These are phyloP conservation scores for Colletotrichum godetiae DNA, from an alignment of 2,329 filamentous ascomycete genomes.

Conservation along the genomic window DNA sequence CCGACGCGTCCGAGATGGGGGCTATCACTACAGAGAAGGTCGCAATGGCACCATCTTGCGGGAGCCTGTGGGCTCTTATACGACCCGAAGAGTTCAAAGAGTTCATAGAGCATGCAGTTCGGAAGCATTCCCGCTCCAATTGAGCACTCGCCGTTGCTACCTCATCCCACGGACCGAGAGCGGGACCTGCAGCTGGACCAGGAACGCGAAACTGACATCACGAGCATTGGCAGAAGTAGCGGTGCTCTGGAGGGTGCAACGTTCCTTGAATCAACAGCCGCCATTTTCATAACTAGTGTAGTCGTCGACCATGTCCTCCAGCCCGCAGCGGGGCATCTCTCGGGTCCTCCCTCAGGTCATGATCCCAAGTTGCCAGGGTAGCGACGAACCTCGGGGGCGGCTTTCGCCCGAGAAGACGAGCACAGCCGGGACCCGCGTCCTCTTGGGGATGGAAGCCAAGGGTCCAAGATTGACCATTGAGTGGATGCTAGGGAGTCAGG, in stretches of 20 bases:
- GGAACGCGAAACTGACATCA: conserved; percentile 30
- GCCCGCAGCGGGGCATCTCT: conserved; percentile 29
- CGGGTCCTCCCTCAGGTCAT: conserved; percentile 14
- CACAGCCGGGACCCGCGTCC: background rate
- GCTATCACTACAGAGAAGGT: background rate
- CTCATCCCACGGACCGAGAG: conserved; percentile 9
- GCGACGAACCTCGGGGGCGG: conserved; percentile 3
- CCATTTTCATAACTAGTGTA: conserved; percentile 23
- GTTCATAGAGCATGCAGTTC: background rate
- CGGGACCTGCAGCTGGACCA: conserved; percentile 20
- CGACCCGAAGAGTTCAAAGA: background rate
- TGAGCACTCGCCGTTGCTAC: background rate
- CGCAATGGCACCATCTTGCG: background rate
- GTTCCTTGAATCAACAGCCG: background rate
- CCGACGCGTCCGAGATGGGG: background rate
- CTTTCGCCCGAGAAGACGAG: conserved; percentile 28
- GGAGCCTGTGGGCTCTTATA: conserved; percentile 10
- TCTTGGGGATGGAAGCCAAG: background rate
- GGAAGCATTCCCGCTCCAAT: background rate
- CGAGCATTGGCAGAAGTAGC: conserved; percentile 17
- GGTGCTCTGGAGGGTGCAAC: background rate
- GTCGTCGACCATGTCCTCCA: conserved; percentile 8
- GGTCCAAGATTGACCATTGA: background rate
- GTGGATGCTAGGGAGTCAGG: background rate
- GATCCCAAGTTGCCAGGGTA: background rate